phyloP scores from a whole-genome alignment of 2,329 filamentous ascomycete species.

The Amauroascus niger region DNA sequence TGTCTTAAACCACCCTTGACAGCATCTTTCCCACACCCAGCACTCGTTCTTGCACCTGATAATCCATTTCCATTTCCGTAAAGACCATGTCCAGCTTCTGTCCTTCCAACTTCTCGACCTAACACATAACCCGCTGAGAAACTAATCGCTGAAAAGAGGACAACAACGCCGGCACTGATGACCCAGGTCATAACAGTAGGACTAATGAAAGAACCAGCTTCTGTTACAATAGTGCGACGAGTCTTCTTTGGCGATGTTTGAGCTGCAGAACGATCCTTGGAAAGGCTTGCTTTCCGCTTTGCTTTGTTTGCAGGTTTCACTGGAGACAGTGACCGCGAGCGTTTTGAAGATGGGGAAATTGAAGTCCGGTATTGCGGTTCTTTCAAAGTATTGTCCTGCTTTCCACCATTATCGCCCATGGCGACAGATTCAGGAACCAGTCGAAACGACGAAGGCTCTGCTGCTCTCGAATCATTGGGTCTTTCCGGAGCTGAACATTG shows the following conservation, averaged over 20 bases:
- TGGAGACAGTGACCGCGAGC: conserved; percentile 19
- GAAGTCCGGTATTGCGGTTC: conserved; percentile 20
- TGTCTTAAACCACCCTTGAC: conserved; percentile 37
- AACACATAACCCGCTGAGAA: conserved; percentile 56
- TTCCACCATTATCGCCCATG: conserved; percentile 21
- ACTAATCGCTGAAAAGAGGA: conserved; percentile 54
- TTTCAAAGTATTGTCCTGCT: conserved; percentile 14
- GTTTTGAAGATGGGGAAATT: conserved; percentile 15
- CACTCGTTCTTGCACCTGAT: conserved; percentile 27
- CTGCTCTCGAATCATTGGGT: conserved; percentile 19
- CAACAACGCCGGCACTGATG: conserved; percentile 54
- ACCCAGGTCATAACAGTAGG: conserved; percentile 58
- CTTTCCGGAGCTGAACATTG: conserved; percentile 21
- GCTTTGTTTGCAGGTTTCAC: conserved; percentile 16
- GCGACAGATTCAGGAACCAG: conserved; percentile 53
- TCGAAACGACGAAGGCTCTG: conserved; percentile 46
- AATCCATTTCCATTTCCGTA: conserved; percentile 24
- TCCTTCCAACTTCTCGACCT: conserved; percentile 48
- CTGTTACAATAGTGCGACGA: conserved; percentile 23
- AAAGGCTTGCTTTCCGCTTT: conserved; percentile 25
- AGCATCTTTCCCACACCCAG: conserved; percentile 38
- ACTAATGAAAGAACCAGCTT: conserved; percentile 35
- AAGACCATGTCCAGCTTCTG: conserved; percentile 36
- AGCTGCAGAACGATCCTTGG: conserved; percentile 31
- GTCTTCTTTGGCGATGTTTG: conserved; percentile 27